Base-by-base conservation (phyloP, 176 grass and related monocot species). In the Phoenix roebelenii region DNA sequence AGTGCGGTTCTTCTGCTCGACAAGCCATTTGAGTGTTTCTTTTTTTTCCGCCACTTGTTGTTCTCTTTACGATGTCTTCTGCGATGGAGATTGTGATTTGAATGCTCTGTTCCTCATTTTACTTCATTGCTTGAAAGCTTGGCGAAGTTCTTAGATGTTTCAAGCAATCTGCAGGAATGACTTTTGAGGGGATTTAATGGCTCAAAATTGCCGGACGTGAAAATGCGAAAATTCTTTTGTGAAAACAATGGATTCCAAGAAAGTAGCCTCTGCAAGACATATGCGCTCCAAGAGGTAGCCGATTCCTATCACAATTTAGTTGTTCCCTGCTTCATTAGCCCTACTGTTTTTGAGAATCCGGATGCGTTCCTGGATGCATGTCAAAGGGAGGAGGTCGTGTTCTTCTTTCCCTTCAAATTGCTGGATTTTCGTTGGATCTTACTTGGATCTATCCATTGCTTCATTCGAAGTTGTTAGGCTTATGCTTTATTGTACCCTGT, bases 371-470 rank as follows among this genome's bases (percentile, higher is more conserved):
- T 18, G 32, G 23, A 12, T 59, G 30, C 51, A 58, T 39, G 29
- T 60, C 48, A 50, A 73, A 23, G 26, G 58, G 10, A 3, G 35
- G 35, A 14, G 35, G 35, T 44, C 10, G 3, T 3, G 35, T 14
- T 44, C 35, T 44, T 44, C 35, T 44, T 44, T 44, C 35, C 35
- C 35, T 44, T 44, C 12, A 44, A 44, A 44, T 44, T 12, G 9
- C 35, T 44, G 35, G 35, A 44, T 44, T 39, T 39, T 39, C 35
- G 9, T 39, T 10, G 35, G 10, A 44, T 18, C 29, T 49, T 25
- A 57, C 35, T 22, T 20, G 0, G 29, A 19, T 9, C 35, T 61
- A 16, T 28, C 63, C 60, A 68, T 50, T 70, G 72, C 72, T 88
- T 49, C 17, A 58, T 15, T 58, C 16, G 18, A 22, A 50, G 23